Conservation (phyloP, 2,329 filamentous ascomycete species). For the Fusarium camptoceras region DNA sequence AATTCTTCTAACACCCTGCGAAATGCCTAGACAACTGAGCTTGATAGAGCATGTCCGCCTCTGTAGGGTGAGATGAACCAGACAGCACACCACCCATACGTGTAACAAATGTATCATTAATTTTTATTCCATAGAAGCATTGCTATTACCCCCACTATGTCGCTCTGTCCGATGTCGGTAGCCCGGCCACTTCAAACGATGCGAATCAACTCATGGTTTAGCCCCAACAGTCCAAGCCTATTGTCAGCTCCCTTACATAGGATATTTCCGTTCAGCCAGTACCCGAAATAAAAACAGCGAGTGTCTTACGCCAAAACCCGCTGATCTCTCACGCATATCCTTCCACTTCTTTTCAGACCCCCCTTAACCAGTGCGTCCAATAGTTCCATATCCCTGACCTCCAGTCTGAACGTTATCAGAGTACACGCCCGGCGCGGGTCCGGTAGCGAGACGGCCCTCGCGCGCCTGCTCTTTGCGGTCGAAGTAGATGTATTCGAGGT, state of each 20-base stretch:
- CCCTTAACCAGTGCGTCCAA: slow-evolving; percentile 50
- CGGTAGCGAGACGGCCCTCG: slow-evolving; percentile 65
- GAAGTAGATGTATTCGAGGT: slow-evolving; percentile 86
- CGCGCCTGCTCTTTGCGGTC: slow-evolving; percentile 74
- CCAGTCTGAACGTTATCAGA: slow-evolving; percentile 78
- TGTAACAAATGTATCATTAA: neutral
- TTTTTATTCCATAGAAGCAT: neutral
- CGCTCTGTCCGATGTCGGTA: neutral
- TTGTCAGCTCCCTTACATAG: neutral
- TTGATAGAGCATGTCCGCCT: neutral
- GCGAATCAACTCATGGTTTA: neutral
- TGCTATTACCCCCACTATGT: neutral
- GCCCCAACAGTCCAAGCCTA: neutral
- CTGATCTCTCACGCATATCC: neutral
- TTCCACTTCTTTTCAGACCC: neutral
- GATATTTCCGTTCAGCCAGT: neutral
- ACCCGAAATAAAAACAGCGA: neutral
- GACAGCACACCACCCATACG: slow-evolving; percentile 1
- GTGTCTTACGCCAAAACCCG: neutral
- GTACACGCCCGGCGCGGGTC: slow-evolving; percentile 76
- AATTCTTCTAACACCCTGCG: too few relatives aligned
- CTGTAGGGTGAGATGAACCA: neutral
- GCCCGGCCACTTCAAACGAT: neutral
- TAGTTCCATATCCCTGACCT: slow-evolving; percentile 72
- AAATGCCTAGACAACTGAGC: neutral